Evolutionary conservation across 108 stramenopile genomes (phyloP), one percentile per base, ranked within the genome.

Genomic region (Skeletonema menzelii): DNA sequence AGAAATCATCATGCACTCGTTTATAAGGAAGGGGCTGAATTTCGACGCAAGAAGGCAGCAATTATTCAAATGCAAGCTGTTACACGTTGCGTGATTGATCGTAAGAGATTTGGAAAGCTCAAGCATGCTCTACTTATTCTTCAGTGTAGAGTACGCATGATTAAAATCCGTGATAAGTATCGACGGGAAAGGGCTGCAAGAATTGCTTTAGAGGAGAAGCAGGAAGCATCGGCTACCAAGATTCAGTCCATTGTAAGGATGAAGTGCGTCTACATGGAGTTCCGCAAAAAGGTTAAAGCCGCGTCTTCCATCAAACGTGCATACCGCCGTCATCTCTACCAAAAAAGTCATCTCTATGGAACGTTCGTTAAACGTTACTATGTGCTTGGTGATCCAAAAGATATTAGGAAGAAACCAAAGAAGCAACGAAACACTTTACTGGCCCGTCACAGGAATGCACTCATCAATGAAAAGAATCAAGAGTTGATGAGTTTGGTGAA

Each of bases 231-330:
- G 31, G 88, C 88, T 8, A 84, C 87, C 55, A 81, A 80, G 55
- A 87, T 94, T 57, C 89, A 89, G 72, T 84, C 88, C 15, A 31
- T 85, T 17, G 53, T 77, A 5, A 86, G 90, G 30, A 89, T 90
- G 80, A 81, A 76, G 42, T 8, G 77, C 31, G 56, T 44, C 7
- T 61, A 27, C 34, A 27, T 63, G 12, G 19, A 40, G 13, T 82
- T 66, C 64, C 53, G 44, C 17, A 17, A n/a, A 46, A 58, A 75
- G 24, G 37, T 42, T 17, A 27, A 31, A 0, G 80, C 80, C 8
- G 73, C 74, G 5, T 67, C 65, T 55, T 34, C 60, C 5, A 82
- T 82, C 27, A 82, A 82, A 38, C 47, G 69, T 47, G 63, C 73
- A 27, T 82, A 82, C 49, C 74, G 80, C 2, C 53, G 71, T 27